Conservation (phyloP, 2,329 filamentous ascomycete genomes). For the Pseudocercospora fijiensis region DNA sequence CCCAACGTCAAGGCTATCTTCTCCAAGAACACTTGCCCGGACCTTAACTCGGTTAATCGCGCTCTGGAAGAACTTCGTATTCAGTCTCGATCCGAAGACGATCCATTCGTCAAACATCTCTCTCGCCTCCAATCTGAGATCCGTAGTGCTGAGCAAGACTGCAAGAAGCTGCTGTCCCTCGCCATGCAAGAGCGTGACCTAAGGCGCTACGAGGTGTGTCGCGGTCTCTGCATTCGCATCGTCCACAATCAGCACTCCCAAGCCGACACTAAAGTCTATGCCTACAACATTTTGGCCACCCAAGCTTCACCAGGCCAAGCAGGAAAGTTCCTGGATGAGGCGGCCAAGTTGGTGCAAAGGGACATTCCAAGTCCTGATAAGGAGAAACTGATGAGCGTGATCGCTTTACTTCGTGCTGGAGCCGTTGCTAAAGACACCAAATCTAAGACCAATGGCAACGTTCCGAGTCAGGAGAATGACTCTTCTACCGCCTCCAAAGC, state of each 20-base stretch:
- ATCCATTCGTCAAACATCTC: constrained; percentile 17
- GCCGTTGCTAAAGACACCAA: constrained; percentile 2
- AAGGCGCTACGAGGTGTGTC: constrained; percentile 25
- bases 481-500: neutral
- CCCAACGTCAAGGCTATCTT: constrained; percentile 23
- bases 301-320: constrained; percentile 24
- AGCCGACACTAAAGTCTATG: constrained; percentile 26
- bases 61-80: constrained; percentile 22
- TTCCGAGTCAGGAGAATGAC: neutral
- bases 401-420: constrained; percentile 22
- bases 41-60: constrained; percentile 24
- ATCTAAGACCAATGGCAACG: neutral
- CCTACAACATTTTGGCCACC: constrained; percentile 30
- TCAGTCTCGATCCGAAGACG: constrained; percentile 4
- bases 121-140: constrained; percentile 19
- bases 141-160: constrained; percentile 15
- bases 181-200: constrained; percentile 28
- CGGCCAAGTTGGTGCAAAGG: constrained; percentile 20
- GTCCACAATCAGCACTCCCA: constrained; percentile 25
- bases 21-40: constrained; percentile 17
- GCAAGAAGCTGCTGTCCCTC: constrained; percentile 21
- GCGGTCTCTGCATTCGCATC: constrained; percentile 26
- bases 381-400: constrained; percentile 22
- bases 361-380: constrained; percentile 17
- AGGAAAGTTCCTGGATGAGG: constrained; percentile 23